phyloP scores from a whole-genome alignment of 768 basidiomycete species.

The Trametes cingulata region DNA sequence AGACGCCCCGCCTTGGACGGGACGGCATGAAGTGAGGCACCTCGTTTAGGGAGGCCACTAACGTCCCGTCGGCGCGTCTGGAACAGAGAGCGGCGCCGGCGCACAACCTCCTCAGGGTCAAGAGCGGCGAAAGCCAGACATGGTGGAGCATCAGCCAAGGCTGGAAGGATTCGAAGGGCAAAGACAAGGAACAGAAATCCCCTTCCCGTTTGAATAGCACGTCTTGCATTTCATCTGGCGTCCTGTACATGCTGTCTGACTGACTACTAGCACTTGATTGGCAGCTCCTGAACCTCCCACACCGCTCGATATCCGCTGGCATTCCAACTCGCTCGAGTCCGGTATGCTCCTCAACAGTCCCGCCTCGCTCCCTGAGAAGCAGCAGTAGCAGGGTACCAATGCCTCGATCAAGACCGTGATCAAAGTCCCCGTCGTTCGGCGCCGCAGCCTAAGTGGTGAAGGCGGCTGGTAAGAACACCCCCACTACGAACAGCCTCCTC shows the following conservation, averaged over 20 bases:
- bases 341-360: conserved; percentile 38
- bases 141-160: conserved; percentile 86
- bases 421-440: conserved; percentile 15
- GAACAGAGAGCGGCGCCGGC: conserved; percentile 34
- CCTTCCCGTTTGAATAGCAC: conserved; percentile 46
- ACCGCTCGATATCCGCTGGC: conserved; percentile 38
- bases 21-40: conserved; percentile 60
- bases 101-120: conserved; percentile 37
- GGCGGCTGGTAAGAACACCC: neutral
- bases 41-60: conserved; percentile 59
- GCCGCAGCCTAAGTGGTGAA: neutral
- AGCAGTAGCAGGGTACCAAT: conserved; percentile 13
- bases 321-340: conserved; percentile 67
- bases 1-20: conserved; percentile 63
- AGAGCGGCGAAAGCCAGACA: conserved; percentile 54
- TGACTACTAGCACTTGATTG: too few species aligned
- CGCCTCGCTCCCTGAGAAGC: conserved; percentile 15
- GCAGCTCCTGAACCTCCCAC: conserved; percentile 51
- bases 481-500: conserved; percentile 18
- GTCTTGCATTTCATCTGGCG: conserved; percentile 7
- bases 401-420: conserved; percentile 22
- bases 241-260: too few species aligned
- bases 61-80: conserved; percentile 38
- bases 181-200: conserved; percentile 43
- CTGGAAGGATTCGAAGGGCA: conserved; percentile 71